Conservation (phyloP, 2,329 filamentous ascomycete species). For the Epicoccum sorghinum region DNA sequence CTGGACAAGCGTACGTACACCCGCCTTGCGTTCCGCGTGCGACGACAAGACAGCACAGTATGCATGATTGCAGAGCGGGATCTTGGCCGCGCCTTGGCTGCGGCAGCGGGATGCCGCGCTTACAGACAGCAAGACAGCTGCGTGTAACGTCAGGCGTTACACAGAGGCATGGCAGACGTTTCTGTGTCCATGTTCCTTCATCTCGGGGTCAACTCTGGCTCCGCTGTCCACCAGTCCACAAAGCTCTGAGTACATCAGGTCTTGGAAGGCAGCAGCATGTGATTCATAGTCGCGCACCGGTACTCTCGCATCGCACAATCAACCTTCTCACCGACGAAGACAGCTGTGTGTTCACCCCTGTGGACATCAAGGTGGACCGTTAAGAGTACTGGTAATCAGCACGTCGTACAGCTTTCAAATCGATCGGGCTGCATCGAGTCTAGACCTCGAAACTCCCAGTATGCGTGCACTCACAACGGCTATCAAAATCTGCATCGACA, state of each 20-base stretch:
- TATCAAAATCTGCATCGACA: background rate
- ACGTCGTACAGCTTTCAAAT: too few relatives aligned
- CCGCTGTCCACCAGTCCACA: background rate
- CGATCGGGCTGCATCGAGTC: background rate
- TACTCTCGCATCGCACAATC: too few relatives aligned
- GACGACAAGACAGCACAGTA: background rate
- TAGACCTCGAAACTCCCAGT: background rate
- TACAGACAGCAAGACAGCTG: constrained; percentile 1
- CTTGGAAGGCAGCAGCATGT: too few relatives aligned
- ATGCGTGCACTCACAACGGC: constrained; percentile 1
- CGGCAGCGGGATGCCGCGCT: constrained; percentile 3
- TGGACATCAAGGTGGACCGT: too few relatives aligned
- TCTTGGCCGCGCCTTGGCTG: constrained; percentile 14
- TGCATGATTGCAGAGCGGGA: background rate
- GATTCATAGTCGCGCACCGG: too few relatives aligned
- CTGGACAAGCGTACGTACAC: background rate
- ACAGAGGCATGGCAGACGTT: constrained; percentile 13
- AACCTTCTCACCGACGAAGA: too few relatives aligned
- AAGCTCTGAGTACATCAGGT: too few relatives aligned
- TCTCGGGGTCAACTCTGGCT: constrained; percentile 2
- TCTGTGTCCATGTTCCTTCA: background rate
- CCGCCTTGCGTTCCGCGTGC: constrained; percentile 11
- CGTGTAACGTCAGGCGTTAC: constrained; percentile 11
- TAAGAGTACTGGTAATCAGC: too few relatives aligned
- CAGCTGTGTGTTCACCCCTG: too few relatives aligned